Evolutionary conservation across 768 basidiomycete species (phyloP), one percentile per base, ranked within the genome.

Genomic region (Lactarius evosmus): DNA sequence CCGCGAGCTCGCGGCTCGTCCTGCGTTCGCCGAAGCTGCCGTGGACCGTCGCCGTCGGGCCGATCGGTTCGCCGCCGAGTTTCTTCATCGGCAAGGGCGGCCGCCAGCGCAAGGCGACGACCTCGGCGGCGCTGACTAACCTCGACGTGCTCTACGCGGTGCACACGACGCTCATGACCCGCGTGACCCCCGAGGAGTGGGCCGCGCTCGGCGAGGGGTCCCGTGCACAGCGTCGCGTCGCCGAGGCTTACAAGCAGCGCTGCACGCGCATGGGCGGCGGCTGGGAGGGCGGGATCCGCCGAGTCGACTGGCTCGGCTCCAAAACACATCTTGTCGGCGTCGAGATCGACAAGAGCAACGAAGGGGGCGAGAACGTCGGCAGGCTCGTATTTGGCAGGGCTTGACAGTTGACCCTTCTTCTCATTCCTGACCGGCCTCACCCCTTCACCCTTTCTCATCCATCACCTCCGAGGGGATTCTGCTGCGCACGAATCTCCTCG

Each of bases 151-250:
- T 89, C 12, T 79, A 81, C 62, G 82, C 86, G 3, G 69, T 89
- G 44, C 82, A 89, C 66, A 76, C 76, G 17, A 82, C 84, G 4
- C 80, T 89, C 49, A 72, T 80, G 52, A 73, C 75, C 17, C 80
- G 82, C n/a, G 80, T 87, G 7, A 85, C 85, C 12, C 80, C 81
- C 4, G 79, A 82, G 58, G 87, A 89, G 68, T 89, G 88, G 87
- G 81, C 82, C 54, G 73, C 78, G 0, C 78, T 89, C 5, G 85
- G 84, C 0, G 75, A 80, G 55, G 80, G 81, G 14, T 83, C 82
- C 67, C 78, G 80, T 3, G 77, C 78, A 29, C 87, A 88, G 71
- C 79, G 84, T 55, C 82, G 81, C 66, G 80, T 85, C 19, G 79
- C 85, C 19, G 77, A 77, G 30, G 85, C 85, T 36, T 89, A 88